Percentiles rank a stretch among this genome's conserved stretches.
Evolutionary conservation across 495 filamentous ascomycete genomes (phyloP).

Genomic region (Tuber borchii): DNA sequence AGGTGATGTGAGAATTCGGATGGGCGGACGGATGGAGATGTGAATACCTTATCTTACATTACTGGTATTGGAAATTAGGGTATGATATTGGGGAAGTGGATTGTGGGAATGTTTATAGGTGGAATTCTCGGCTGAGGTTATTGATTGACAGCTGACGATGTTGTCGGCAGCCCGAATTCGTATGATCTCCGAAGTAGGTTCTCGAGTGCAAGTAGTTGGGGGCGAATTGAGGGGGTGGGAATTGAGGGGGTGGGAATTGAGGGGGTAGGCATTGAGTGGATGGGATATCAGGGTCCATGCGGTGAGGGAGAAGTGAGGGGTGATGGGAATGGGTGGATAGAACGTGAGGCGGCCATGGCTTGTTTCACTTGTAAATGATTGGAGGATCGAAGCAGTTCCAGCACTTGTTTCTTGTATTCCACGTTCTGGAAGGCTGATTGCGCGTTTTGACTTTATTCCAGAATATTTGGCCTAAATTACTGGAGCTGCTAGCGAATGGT

Average conservation of each 20-base stretch:
- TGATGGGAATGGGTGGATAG: not conserved
- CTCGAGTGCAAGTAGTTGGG: not conserved
- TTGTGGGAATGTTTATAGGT: not conserved
- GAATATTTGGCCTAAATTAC: not conserved
- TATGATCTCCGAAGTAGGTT: not conserved
- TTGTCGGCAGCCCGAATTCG: not conserved
- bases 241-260: not conserved
- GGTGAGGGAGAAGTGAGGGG: not conserved
- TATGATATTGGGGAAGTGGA: not conserved
- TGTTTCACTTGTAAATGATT: not conserved
- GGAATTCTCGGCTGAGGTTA: not conserved
- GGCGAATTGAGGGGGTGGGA: not conserved
- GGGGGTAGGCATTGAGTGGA: not conserved
- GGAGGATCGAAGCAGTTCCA: not conserved
- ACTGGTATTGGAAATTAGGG: not conserved
- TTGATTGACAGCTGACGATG: not conserved
- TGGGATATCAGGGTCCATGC: not conserved
- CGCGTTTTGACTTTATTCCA: not conserved
- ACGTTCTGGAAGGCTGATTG: not conserved
- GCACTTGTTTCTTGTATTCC: not conserved
- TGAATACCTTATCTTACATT: not conserved
- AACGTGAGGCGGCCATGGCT: not conserved
- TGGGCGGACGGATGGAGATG: not conserved
- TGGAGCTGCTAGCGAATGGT: not conserved
- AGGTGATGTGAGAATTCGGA: not conserved